Evolutionary conservation across 1,284 basidiomycete species (phyloP).

Genomic region (Vanrija sp.): DNA sequence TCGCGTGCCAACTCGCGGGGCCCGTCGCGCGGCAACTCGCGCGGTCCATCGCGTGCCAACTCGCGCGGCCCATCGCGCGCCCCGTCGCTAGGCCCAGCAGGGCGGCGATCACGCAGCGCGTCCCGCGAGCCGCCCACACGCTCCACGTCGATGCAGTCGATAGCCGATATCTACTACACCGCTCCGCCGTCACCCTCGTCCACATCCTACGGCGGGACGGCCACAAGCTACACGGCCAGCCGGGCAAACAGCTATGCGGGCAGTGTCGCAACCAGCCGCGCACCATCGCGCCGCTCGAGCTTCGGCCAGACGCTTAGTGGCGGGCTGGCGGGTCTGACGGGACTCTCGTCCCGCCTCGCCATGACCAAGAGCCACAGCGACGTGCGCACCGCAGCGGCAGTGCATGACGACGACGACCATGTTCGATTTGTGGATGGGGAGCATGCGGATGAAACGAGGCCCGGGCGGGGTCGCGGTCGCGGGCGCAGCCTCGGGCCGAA

Average conservation of each 20-base stretch:
- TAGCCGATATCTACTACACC: conserved; percentile 46
- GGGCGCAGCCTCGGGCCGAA: too few relatives aligned
- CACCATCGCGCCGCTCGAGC: conserved; percentile 12
- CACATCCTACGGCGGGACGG: too few relatives aligned
- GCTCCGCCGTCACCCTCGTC: conserved; percentile 32
- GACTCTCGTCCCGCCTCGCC: conserved; percentile 7
- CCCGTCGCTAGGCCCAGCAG: not conserved
- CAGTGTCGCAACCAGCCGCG: not conserved
- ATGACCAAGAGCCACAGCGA: conserved; percentile 15
- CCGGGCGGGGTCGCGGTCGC: too few relatives aligned
- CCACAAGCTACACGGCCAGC: too few relatives aligned
- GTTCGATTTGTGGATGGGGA: not conserved
- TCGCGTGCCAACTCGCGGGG: conserved; percentile 5
- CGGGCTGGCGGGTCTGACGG: conserved; percentile 1
- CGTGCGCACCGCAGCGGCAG: not conserved
- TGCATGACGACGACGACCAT: conserved; percentile 1
- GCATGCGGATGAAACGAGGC: not conserved
- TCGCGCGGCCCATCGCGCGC: conserved; percentile 3
- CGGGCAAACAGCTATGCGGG: too few relatives aligned
- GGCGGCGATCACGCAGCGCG: not conserved
- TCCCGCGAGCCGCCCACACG: not conserved
- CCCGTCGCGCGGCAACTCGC: conserved; percentile 6
- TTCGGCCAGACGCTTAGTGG: conserved; percentile 3
- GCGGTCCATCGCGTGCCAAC: not conserved
- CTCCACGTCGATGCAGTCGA: conserved; percentile 27